Base-by-base conservation (phyloP, 179 eudicot species). In the Corrigiola litoralis region DNA sequence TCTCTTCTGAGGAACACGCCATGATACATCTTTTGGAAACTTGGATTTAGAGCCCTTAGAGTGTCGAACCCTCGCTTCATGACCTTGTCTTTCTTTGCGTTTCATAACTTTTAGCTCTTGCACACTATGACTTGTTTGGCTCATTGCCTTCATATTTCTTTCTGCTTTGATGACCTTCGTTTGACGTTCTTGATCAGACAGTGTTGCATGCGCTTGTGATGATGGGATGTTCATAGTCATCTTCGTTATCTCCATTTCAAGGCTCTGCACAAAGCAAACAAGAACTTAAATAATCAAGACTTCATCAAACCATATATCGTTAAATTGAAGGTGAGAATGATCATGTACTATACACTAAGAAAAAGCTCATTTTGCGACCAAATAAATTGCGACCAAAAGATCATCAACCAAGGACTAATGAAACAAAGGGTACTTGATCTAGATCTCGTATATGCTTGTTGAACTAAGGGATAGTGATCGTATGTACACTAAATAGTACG, bases 1-100 rank as follows among this genome's bases (percentile, higher is more conserved):
- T 44, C 50, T 33, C 20, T 34, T 47, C 49, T 33, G 57, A 5
- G 78, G 74, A 14, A 74, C 74, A 40, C 70, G 70, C 78, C 78
- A 74, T 49, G 47, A 21, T 6, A 52, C 72, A 7, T 29, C 41
- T 61, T 37, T 62, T 0, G 20, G 42, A 24, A 37, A 10, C 75
- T 64, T 71, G 18, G 7, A 42, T 49, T 36, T 51, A 5, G 29
- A 41, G 42, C 31, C 56, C 16, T 42, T 66, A 12, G 71, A 9
- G 51, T 24, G 20, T 46, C 47, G 20, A 8, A 16, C 14, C 14
- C n/a, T 63, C 49, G 12, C 36, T 40, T 41, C 21, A 34, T 31
- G 4, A 42, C 12, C 55, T 67, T 66, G 38, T 54, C 61, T 56
- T 47, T 24, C 49, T 31, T 32, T 6, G 14, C 23, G 28, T 14